phyloP scores from a whole-genome alignment of 2,329 filamentous ascomycete species.

The Fusarium sp. region DNA sequence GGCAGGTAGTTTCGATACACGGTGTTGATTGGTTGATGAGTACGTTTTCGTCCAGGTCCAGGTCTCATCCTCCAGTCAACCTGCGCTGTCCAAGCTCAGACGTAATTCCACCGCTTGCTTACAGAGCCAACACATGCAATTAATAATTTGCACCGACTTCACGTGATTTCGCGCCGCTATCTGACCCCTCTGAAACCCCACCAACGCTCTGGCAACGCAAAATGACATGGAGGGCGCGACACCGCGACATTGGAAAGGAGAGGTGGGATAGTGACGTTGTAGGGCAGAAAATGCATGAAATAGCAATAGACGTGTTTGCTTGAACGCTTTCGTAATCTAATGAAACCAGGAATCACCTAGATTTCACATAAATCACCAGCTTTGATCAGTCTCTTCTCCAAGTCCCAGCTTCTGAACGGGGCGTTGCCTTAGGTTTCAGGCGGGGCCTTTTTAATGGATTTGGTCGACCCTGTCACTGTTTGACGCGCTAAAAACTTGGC shows the following conservation, averaged over 20 bases:
- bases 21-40: constrained; percentile 36
- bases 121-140: constrained; percentile 34
- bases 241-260: constrained; percentile 29
- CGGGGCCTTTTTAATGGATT: constrained; percentile 48
- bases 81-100: constrained; percentile 23
- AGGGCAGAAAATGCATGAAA: not conserved
- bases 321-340: not conserved
- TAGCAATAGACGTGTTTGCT: not conserved
- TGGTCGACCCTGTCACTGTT: constrained; percentile 29
- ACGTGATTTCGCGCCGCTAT: constrained; percentile 43
- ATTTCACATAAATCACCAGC: constrained; percentile 17
- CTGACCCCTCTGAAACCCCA: constrained; percentile 33
- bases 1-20: constrained; percentile 1
- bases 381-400: constrained; percentile 5
- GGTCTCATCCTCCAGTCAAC: constrained; percentile 40
- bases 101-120: constrained; percentile 24
- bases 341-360: not conserved
- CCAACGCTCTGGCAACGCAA: constrained; percentile 31
- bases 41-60: constrained; percentile 16
- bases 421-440: constrained; percentile 45
- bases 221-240: constrained; percentile 31
- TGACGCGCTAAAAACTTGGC: constrained; percentile 51
- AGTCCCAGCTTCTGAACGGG: constrained; percentile 21
- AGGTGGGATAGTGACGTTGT: not conserved
- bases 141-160: constrained; percentile 40